Conservation (phyloP, 2,329 filamentous ascomycete species). For the Aureobasidium mangrovei region DNA sequence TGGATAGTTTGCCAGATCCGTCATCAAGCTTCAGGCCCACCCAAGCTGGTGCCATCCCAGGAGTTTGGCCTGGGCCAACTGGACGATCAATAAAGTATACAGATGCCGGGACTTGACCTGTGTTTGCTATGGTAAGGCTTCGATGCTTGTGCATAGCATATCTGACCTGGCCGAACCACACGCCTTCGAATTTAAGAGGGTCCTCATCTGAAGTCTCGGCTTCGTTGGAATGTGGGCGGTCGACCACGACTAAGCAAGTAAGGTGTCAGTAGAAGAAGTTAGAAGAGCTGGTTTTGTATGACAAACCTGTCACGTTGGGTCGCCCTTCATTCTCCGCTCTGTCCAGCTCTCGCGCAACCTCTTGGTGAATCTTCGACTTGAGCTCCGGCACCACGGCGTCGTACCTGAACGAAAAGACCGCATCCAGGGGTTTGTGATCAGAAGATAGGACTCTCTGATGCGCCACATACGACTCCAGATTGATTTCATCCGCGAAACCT, state of each 20-base stretch:
- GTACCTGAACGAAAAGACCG: slow-evolving; percentile 75
- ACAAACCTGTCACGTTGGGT: slow-evolving; percentile 45
- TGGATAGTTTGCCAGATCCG: slow-evolving; percentile 16
- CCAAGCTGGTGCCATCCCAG: slow-evolving; percentile 53
- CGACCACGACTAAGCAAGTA: slow-evolving; percentile 62
- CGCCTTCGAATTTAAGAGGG: slow-evolving; percentile 40
- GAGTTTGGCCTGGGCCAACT: slow-evolving; percentile 34
- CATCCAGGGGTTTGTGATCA: slow-evolving; percentile 86
- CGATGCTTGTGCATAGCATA: slow-evolving; percentile 59
- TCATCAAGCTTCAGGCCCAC: slow-evolving; percentile 46
- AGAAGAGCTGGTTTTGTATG: too few relatives aligned
- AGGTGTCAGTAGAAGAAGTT: not conserved
- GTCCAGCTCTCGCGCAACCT: slow-evolving; percentile 81
- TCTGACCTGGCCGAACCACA: slow-evolving; percentile 70
- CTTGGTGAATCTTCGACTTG: slow-evolving; percentile 73
- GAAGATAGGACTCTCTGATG: slow-evolving; percentile 87
- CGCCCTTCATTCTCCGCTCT: slow-evolving; percentile 84
- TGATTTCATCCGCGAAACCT: slow-evolving; percentile 47
- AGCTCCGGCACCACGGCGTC: slow-evolving; percentile 78
- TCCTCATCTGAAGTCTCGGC: slow-evolving; percentile 35
- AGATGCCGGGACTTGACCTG: slow-evolving; percentile 68
- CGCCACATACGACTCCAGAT: slow-evolving; percentile 65
- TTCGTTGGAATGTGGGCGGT: slow-evolving; percentile 38
- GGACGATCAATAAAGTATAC: slow-evolving; percentile 74
- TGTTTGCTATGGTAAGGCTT: slow-evolving; percentile 81